phyloP scores from a whole-genome alignment of 148 eudicot genomes.

The Amaranthus cruentus region DNA sequence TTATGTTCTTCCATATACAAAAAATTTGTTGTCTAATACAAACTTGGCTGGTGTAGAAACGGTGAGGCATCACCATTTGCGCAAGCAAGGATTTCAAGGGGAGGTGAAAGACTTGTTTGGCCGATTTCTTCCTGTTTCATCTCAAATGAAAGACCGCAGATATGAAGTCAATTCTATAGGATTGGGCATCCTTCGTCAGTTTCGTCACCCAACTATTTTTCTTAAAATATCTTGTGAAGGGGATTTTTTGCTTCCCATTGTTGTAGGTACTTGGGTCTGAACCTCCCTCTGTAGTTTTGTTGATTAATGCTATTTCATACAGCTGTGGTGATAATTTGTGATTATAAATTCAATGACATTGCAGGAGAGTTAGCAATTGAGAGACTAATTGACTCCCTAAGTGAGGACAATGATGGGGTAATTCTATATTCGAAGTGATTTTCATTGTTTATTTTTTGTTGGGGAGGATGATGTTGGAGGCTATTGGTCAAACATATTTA shows the following conservation, averaged over 20 bases:
- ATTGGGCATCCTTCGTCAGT: conserved; percentile 50
- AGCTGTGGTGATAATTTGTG: background rate
- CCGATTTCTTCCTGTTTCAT: conserved; percentile 31
- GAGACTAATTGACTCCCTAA: conserved; percentile 51
- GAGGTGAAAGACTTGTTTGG: conserved; percentile 31
- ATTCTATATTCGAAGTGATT: conserved; percentile 10
- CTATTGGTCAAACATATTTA: too few relatives aligned
- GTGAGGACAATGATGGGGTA: conserved; percentile 54
- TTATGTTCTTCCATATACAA: background rate
- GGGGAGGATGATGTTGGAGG: background rate
- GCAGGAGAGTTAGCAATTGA: conserved; percentile 73
- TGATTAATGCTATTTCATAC: conserved; percentile 11
- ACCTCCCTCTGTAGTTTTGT: conserved; percentile 2
- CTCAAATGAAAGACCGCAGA: conserved; percentile 33
- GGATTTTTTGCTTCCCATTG: conserved; percentile 66
- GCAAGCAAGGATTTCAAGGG: conserved; percentile 53
- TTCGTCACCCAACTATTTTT: conserved; percentile 65
- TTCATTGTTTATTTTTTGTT: conserved; percentile 2
- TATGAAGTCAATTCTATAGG: conserved; percentile 38
- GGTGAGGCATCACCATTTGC: conserved; percentile 50
- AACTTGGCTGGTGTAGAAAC: conserved; percentile 50
- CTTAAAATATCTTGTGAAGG: conserved; percentile 78
- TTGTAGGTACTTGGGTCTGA: conserved; percentile 50
- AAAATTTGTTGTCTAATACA: background rate
- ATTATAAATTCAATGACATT: conserved; percentile 3